Percentiles rank a stretch among this genome's conserved stretches.
These are phyloP conservation scores for Candida tibetensis DNA, from an alignment of 805 yeast species.

Conservation along the genomic window DNA sequence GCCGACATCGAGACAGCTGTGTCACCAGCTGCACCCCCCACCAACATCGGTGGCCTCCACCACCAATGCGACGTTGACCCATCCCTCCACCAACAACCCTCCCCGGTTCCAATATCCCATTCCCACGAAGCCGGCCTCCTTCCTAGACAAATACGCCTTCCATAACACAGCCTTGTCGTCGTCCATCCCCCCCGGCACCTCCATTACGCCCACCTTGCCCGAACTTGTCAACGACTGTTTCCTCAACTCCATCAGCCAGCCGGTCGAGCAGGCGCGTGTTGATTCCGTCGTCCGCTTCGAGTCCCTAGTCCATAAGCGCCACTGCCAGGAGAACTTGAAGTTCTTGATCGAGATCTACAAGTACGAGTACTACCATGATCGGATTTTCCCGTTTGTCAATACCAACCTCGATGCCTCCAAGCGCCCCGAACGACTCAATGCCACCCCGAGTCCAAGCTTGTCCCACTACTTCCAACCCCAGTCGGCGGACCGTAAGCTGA, in stretches of 20 bases:
- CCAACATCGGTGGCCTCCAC: too few species aligned
- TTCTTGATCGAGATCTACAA: slow-evolving; percentile 45
- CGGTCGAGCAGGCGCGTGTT: slow-evolving; percentile 12
- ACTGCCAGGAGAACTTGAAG: slow-evolving; percentile 45
- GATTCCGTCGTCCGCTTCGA: slow-evolving; percentile 28
- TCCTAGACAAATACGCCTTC: slow-evolving; percentile 8
- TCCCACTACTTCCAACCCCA: slow-evolving; percentile 10
- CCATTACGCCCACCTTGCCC: slow-evolving; percentile 15
- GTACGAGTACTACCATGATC: slow-evolving; percentile 44
- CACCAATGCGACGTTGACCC: too few species aligned
- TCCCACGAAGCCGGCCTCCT: slow-evolving; percentile 8
- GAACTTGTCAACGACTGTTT: slow-evolving; percentile 34
- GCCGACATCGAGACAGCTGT: too few species aligned
- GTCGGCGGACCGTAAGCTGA: slow-evolving; percentile 1
- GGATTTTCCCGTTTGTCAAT: slow-evolving; percentile 12
- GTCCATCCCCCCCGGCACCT: not conserved
- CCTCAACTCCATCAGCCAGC: slow-evolving; percentile 20
- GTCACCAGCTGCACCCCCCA: too few species aligned
- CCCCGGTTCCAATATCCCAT: slow-evolving; percentile 8
- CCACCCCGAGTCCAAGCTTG: slow-evolving; percentile 12
- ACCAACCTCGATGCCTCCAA: not conserved
- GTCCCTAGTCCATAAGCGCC: slow-evolving; percentile 33
- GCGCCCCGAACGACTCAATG: slow-evolving; percentile 6
- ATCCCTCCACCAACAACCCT: too few species aligned
- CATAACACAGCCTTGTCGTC: not conserved